phyloP scores from a whole-genome alignment of 2,329 filamentous ascomycete genomes.

The Aspergillus quadricinctus region DNA sequence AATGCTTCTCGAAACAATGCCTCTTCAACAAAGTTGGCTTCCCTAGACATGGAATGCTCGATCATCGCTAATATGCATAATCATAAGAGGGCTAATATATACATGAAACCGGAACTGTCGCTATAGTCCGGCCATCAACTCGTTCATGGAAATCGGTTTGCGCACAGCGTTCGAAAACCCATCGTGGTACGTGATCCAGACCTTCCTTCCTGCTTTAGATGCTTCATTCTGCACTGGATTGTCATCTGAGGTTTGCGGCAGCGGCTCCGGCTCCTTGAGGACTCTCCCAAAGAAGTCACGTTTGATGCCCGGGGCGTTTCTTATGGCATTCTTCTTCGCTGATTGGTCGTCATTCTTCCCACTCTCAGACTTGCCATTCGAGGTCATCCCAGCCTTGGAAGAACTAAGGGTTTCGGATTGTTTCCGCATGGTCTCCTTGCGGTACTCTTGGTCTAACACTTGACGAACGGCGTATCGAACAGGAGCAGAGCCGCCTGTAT shows the following conservation, averaged over 20 bases:
- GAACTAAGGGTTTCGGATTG: constrained; percentile 55
- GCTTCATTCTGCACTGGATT: constrained; percentile 24
- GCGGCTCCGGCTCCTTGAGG: constrained; percentile 47
- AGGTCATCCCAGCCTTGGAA: constrained; percentile 22
- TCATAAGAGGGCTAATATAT: background rate
- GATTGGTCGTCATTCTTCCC: constrained; percentile 27
- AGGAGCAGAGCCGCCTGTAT: constrained; percentile 58
- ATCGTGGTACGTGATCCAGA: constrained; percentile 88
- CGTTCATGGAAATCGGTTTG: constrained; percentile 76
- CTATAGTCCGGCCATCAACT: constrained; percentile 58
- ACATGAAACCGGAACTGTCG: constrained; percentile 6
- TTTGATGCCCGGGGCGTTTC: constrained; percentile 49
- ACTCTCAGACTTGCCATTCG: constrained; percentile 23
- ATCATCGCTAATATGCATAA: background rate
- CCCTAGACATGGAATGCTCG: background rate
- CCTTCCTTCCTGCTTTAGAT: constrained; percentile 50
- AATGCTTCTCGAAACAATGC: background rate
- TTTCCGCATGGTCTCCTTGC: constrained; percentile 64
- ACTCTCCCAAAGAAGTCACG: constrained; percentile 83
- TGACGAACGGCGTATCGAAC: constrained; percentile 91
- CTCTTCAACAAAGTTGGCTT: background rate
- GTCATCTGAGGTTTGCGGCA: constrained; percentile 30
- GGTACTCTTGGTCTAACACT: constrained; percentile 86
- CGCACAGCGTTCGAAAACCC: constrained; percentile 88
- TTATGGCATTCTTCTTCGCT: constrained; percentile 21